A percentile compares a stretch with the other conserved stretches of the same genome.
These are phyloP conservation scores for Penicillium samsonianum DNA, from an alignment of 495 filamentous ascomycete species.

Conservation along the genomic window DNA sequence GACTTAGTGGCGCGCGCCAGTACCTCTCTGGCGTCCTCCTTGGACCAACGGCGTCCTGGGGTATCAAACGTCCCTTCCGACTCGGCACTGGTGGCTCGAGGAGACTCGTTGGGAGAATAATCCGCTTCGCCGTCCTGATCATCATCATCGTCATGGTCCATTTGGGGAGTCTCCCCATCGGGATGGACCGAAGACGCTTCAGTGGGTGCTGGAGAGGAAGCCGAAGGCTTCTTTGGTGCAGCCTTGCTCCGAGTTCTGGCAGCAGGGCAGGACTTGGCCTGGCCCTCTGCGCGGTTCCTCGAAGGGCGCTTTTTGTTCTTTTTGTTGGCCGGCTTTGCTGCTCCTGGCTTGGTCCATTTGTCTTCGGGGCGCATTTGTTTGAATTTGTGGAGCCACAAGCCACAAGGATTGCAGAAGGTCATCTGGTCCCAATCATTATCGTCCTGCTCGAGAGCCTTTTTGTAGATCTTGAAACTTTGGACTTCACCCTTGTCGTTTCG, in stretches of 20 bases:
- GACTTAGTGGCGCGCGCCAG: slow-evolving; percentile 67
- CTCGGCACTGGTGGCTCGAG: slow-evolving; percentile 46
- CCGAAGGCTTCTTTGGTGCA: slow-evolving; percentile 30
- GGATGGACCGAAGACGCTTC: slow-evolving; percentile 45
- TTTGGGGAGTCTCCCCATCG: slow-evolving; percentile 39
- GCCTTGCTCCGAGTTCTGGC: slow-evolving; percentile 37
- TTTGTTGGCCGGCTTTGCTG: slow-evolving; percentile 32
- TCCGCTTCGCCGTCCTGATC: slow-evolving; percentile 22
- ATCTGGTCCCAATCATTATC: slow-evolving; percentile 67
- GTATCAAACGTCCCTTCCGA: slow-evolving; percentile 35
- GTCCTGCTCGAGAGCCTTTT: slow-evolving; percentile 67
- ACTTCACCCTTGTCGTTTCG: slow-evolving; percentile 59
- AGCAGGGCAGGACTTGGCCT: slow-evolving; percentile 31
- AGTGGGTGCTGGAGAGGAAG: slow-evolving; percentile 45
- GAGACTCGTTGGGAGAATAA: slow-evolving; percentile 34
- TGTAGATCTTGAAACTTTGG: slow-evolving; percentile 67
- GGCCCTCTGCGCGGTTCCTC: slow-evolving; percentile 36
- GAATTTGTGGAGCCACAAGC: slow-evolving; percentile 88
- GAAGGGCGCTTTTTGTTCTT: slow-evolving; percentile 48
- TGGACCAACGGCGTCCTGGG: slow-evolving; percentile 42
- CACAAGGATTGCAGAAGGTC: slow-evolving; percentile 92
- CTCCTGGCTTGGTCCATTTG: slow-evolving; percentile 67
- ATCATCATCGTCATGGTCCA: slow-evolving; percentile 32
- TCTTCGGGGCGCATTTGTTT: slow-evolving; percentile 79
- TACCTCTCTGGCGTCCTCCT: slow-evolving; percentile 57